Conservation (phyloP, 2,329 filamentous ascomycete species). For the Beauveria sp. region DNA sequence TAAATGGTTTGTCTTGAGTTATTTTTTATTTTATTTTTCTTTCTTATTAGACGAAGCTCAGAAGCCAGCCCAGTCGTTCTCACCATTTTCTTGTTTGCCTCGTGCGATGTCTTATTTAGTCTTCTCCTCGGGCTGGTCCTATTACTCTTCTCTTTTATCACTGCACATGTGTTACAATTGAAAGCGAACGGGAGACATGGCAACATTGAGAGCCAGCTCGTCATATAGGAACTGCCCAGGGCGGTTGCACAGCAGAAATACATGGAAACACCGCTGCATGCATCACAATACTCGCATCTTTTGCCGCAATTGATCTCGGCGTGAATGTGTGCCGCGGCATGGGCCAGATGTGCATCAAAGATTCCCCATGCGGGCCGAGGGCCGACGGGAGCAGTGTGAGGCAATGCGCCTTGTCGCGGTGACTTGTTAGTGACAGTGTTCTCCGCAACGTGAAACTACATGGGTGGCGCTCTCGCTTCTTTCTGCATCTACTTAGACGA, state of each 20-base stretch:
- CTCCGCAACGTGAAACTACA: neutral
- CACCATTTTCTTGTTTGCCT: neutral
- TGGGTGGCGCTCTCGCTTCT: neutral
- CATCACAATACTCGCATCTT: neutral
- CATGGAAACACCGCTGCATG: neutral
- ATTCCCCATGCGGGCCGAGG: too few species aligned
- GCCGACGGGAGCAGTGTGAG: neutral
- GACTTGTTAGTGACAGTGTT: neutral
- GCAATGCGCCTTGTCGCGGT: neutral
- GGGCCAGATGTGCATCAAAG: neutral
- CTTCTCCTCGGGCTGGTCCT: neutral
- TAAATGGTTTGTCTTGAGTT: neutral
- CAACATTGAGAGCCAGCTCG: neutral
- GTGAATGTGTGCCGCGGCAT: neutral
- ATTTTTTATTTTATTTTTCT: neutral
- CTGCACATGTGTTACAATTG: conserved; percentile 1
- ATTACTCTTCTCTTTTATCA: neutral
- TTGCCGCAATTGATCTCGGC: neutral
- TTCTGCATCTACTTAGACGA: neutral
- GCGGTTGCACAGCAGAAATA: conserved; percentile 2
- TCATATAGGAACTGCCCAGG: neutral
- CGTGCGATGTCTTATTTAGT: neutral
- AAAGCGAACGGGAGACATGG: neutral
- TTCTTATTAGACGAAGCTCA: neutral
- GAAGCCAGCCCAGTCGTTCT: conserved; percentile 1